These are phyloP conservation scores for Solanum pinnatisectum DNA, from an alignment of 257 asterid genomes.

Conservation along the genomic window DNA sequence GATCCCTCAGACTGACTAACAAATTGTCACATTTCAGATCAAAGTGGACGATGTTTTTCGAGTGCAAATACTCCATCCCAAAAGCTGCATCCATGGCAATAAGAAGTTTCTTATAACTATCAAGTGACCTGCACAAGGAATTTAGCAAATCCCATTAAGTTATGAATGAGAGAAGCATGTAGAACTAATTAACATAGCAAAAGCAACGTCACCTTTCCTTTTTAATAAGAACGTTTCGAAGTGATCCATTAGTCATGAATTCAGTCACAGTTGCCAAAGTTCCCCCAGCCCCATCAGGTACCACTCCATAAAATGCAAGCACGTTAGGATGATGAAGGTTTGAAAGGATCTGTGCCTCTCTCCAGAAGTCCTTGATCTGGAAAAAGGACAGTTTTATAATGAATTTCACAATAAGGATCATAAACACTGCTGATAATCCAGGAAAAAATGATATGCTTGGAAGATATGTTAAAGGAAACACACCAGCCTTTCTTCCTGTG, in stretches of 20 bases:
- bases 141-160: constrained; percentile 11
- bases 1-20: constrained; percentile 61
- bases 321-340: constrained; percentile 74
- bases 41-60: constrained; percentile 69
- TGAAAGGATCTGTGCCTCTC: constrained; percentile 65
- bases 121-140: constrained; percentile 38
- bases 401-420: background rate
- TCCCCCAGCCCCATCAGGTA: constrained; percentile 74
- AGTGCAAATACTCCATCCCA: constrained; percentile 80
- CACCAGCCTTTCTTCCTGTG: constrained; percentile 68
- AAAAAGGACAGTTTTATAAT: background rate
- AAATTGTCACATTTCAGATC: constrained; percentile 76
- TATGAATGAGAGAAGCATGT: background rate
- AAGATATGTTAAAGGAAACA: constrained; percentile 18
- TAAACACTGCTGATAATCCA: background rate
- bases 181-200: constrained; percentile 1
- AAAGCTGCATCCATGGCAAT: constrained; percentile 83
- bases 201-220: constrained; percentile 48
- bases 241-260: constrained; percentile 76
- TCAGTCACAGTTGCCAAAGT: constrained; percentile 73
- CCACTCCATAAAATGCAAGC: constrained; percentile 80
- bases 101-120: constrained; percentile 46
- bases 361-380: constrained; percentile 69
- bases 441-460: background rate
- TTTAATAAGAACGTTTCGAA: constrained; percentile 41